These are phyloP conservation scores for Talaromyces sp. DNA, from an alignment of 2,329 filamentous ascomycete genomes.

Conservation along the genomic window DNA sequence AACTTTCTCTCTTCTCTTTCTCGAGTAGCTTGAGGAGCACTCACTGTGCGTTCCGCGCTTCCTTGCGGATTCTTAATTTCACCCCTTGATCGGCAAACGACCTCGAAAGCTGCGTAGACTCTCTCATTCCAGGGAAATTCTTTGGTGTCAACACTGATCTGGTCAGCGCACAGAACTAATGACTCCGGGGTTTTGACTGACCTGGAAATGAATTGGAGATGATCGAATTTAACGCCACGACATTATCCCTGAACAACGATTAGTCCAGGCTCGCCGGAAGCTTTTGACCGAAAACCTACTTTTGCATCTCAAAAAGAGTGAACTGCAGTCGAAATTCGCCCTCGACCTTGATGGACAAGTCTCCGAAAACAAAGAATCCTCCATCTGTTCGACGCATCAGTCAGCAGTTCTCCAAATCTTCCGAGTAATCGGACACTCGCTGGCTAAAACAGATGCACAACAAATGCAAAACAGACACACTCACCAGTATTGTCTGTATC, in stretches of 20 bases:
- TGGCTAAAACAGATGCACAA: neutral
- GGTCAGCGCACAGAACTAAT: neutral
- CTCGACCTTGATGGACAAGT: slow-evolving; percentile 73
- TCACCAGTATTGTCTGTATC: slow-evolving; percentile 66
- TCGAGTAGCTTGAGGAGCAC: neutral
- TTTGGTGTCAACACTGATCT: slow-evolving; percentile 51
- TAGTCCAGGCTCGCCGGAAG: neutral
- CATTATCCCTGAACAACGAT: slow-evolving; percentile 34
- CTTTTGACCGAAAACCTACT: slow-evolving; percentile 35
- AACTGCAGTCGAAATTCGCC: slow-evolving; percentile 73
- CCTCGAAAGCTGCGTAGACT: slow-evolving; percentile 76
- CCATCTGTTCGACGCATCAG: slow-evolving; percentile 54
- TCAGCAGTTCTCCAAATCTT: neutral
- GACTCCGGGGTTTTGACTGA: slow-evolving; percentile 32
- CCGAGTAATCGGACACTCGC: slow-evolving; percentile 5
- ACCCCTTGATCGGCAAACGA: slow-evolving; percentile 86
- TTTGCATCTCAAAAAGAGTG: slow-evolving; percentile 69
- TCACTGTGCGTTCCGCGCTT: slow-evolving; percentile 60
- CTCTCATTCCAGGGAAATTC: slow-evolving; percentile 73
- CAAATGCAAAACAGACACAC: slow-evolving; percentile 17
- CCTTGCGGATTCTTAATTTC: slow-evolving; percentile 75
- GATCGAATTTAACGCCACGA: slow-evolving; percentile 53
- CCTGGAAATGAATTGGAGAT: slow-evolving; percentile 67
- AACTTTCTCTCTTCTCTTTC: neutral
- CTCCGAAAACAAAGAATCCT: slow-evolving; percentile 87